phyloP scores from a whole-genome alignment of 768 basidiomycete species.

The Leucosporidium scottii region DNA sequence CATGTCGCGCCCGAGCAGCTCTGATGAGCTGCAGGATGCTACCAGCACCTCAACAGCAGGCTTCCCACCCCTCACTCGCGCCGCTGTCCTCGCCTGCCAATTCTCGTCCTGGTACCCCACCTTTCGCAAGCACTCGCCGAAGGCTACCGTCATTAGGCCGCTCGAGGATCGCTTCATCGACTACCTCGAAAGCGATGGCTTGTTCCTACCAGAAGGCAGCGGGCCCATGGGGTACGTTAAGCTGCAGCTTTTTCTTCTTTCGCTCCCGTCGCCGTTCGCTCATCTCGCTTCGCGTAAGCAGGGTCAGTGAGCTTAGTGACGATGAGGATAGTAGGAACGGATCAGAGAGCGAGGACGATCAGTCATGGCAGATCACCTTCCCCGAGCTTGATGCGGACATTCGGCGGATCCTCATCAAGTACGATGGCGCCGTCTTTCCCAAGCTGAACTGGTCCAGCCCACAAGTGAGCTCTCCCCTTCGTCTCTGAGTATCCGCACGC shows the following conservation, averaged over 20 bases:
- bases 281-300: constrained; percentile 4
- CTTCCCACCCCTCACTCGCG: constrained; percentile 24
- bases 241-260: neutral
- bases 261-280: constrained; percentile 2
- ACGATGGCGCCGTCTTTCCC: constrained; percentile 74
- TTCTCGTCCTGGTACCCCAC: constrained; percentile 70
- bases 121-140: constrained; percentile 59
- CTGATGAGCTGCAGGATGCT: no score
- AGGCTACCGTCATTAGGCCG: constrained; percentile 66
- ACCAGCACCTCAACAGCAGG: no score
- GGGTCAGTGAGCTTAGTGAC: constrained; percentile 57
- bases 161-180: constrained; percentile 57
- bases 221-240: constrained; percentile 58
- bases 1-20: no score
- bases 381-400: constrained; percentile 74
- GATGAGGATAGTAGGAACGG: constrained; percentile 45
- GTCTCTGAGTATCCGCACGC: constrained; percentile 1
- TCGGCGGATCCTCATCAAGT: constrained; percentile 56
- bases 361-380: constrained; percentile 54
- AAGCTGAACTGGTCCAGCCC: constrained; percentile 97
- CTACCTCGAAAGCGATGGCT: constrained; percentile 76
- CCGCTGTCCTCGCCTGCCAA: constrained; percentile 35
- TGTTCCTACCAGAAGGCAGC: constrained; percentile 72
- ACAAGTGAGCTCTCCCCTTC: constrained; percentile 50
- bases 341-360: constrained; percentile 32